These are phyloP conservation scores for Microthlaspi erraticum DNA, from an alignment of 345 rosid genomes.

Conservation along the genomic window DNA sequence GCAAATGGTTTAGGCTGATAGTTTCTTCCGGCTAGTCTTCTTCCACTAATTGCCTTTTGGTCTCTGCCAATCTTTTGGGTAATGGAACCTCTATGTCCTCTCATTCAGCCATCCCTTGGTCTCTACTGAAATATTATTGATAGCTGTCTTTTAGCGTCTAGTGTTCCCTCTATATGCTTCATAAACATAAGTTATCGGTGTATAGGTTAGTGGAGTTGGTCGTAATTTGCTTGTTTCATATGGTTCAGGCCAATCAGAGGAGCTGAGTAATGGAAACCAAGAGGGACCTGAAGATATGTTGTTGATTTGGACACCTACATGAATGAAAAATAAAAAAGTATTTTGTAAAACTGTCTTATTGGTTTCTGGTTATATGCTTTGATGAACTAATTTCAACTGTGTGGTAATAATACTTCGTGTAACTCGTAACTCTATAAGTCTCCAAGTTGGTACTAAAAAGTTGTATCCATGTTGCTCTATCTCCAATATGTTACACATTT, in stretches of 20 bases:
- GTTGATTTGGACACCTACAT: not conserved
- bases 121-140: not conserved
- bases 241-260: slow-evolving; percentile 13
- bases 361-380: not conserved
- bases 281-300: slow-evolving; percentile 14
- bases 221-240: slow-evolving; percentile 3
- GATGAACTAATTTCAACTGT: not conserved
- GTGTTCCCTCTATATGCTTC: not conserved
- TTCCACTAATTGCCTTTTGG: too few species aligned
- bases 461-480: not conserved
- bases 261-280: not conserved
- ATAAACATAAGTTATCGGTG: not conserved
- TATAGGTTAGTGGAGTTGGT: not conserved
- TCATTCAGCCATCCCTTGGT: not conserved
- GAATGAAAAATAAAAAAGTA: not conserved
- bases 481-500: not conserved
- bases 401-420: not conserved
- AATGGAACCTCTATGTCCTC: not conserved
- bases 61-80: too few species aligned
- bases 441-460: not conserved
- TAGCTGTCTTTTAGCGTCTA: not conserved
- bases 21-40: too few species aligned
- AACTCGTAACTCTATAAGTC: not conserved
- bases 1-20: too few species aligned
- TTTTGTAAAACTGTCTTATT: not conserved